Conservation (phyloP, 805 yeast genomes). For the Saccharomycopsis sp. region DNA sequence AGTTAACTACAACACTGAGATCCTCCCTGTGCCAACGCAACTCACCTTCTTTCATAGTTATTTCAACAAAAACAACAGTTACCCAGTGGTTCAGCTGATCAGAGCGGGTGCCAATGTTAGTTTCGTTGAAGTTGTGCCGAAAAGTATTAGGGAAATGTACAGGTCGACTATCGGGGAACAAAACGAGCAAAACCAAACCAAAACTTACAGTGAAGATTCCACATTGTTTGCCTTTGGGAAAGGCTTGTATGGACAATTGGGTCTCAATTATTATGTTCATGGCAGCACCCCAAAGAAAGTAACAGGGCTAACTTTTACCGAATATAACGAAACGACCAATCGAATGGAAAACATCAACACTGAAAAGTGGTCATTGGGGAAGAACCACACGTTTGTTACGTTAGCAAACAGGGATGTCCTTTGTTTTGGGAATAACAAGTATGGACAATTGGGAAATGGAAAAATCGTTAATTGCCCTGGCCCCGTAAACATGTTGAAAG, state of each 20-base stretch:
- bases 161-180: constrained; percentile 24
- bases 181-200: constrained; percentile 22
- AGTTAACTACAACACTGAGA: constrained; percentile 57
- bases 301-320: constrained; percentile 39
- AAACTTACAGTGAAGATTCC: constrained; percentile 24
- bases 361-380: constrained; percentile 51
- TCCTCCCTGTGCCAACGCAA: constrained; percentile 61
- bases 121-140: constrained; percentile 38
- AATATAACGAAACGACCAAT: constrained; percentile 44
- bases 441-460: constrained; percentile 82
- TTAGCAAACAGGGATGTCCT: constrained; percentile 58
- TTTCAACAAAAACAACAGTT: constrained; percentile 33
- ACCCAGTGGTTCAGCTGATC: constrained; percentile 44
- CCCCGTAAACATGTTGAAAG: constrained; percentile 48
- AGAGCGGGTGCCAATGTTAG: constrained; percentile 69
- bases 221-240: constrained; percentile 62
- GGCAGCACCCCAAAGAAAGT: constrained; percentile 64
- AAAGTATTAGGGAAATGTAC: constrained; percentile 27
- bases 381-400: constrained; percentile 56
- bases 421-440: constrained; percentile 79
- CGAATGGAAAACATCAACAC: constrained; percentile 41
- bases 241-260: constrained; percentile 82
- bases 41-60: constrained; percentile 36
- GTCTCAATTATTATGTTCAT: constrained; percentile 69
- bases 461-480: constrained; percentile 50